Conservation (phyloP, 176 grass and related monocot genomes). For the Avena atlantica region DNA sequence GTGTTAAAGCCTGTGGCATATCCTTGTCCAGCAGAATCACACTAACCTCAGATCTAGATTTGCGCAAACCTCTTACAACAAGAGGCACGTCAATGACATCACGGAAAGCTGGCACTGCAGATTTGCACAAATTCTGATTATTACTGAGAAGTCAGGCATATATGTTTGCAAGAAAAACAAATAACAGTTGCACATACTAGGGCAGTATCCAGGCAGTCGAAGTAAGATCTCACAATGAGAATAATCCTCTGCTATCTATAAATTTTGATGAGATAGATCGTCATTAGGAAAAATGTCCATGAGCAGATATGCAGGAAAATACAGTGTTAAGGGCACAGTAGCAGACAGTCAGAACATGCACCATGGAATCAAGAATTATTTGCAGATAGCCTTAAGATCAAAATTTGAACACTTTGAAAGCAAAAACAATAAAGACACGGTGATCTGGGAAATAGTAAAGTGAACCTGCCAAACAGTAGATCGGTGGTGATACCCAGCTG, state of each 20-base stretch:
- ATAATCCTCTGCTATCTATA: constrained; percentile 96
- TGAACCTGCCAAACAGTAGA: constrained; percentile 91
- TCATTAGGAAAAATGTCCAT: neutral
- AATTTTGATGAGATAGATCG: neutral
- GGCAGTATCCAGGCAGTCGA: constrained; percentile 91
- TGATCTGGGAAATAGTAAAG: neutral
- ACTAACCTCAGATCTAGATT: constrained; percentile 75
- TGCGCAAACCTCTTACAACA: constrained; percentile 76
- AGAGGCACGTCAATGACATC: constrained; percentile 89
- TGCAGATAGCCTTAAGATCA: neutral
- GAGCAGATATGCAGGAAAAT: neutral
- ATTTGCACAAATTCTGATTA: constrained; percentile 36
- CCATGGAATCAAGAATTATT: constrained; percentile 3
- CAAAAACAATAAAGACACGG: neutral
- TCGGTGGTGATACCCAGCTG: constrained; percentile 71
- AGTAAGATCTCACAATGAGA: constrained; percentile 83
- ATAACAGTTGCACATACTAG: constrained; percentile 65
- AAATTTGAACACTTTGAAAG: neutral
- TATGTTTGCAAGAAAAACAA: neutral
- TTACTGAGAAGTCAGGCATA: neutral
- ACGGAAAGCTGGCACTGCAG: constrained; percentile 74
- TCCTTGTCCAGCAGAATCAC: constrained; percentile 12
- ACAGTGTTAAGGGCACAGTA: constrained; percentile 17
- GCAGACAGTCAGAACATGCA: neutral
- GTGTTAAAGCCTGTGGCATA: constrained; percentile 11